These are phyloP conservation scores for Ascosphaera apis DNA, from an alignment of 2,329 filamentous ascomycete species.

Conservation along the genomic window DNA sequence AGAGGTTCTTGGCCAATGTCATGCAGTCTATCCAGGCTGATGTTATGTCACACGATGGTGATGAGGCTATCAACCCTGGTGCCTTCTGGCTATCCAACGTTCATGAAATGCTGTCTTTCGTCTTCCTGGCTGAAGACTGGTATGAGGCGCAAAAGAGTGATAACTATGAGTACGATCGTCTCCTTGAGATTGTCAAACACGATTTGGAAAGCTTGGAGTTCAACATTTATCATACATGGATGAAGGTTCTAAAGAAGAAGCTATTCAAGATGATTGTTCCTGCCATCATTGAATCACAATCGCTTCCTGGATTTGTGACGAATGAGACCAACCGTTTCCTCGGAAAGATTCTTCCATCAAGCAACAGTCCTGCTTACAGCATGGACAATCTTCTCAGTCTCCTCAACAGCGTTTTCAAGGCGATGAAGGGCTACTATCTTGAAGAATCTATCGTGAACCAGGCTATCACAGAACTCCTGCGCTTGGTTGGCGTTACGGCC, in stretches of 20 bases:
- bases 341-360: constrained; percentile 81
- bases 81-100: constrained; percentile 99
- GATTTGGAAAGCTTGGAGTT: constrained; percentile 96
- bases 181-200: constrained; percentile 97
- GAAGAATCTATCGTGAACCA: constrained; percentile 93
- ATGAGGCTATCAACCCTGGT: constrained; percentile 89
- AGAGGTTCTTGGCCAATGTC: constrained; percentile 94
- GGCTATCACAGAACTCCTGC: constrained; percentile 78
- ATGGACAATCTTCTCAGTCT: constrained; percentile 97
- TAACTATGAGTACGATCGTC: constrained; percentile 94
- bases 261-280: constrained; percentile 99
- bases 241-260: constrained; percentile 99
- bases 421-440: constrained; percentile 96
- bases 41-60: constrained; percentile 95
- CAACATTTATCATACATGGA: constrained; percentile 99
- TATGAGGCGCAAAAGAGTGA: constrained; percentile 98
- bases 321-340: constrained; percentile 97
- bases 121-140: constrained; percentile 98
- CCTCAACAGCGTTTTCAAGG: constrained; percentile 90
- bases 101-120: constrained; percentile 98
- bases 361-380: constrained; percentile 83
- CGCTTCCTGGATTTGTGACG: constrained; percentile 90
- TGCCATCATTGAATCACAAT: constrained; percentile 97
- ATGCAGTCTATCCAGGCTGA: constrained; percentile 99
- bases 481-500: constrained; percentile 83